Base-by-base conservation (phyloP, 2,329 filamentous ascomycete species). In the Tolypocladium ophioglossoides region DNA sequence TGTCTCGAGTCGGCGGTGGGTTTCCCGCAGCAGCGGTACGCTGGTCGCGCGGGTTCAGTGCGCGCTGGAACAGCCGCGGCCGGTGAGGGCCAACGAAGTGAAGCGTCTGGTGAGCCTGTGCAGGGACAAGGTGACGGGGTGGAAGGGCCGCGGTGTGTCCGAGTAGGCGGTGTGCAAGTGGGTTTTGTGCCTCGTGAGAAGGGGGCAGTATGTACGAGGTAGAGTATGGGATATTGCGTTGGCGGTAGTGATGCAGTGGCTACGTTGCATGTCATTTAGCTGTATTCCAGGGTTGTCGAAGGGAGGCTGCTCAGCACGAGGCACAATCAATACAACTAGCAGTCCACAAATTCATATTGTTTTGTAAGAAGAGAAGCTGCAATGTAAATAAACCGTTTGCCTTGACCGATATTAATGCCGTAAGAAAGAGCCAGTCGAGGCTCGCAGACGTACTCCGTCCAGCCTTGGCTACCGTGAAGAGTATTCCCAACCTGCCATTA, bases 21-120 rank as follows among this genome's bases (percentile, higher is more conserved):
- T 61, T 18, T 61, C 62, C 22, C 59, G 60, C 20, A 60, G 60
- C 44, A 57, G 56, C 14, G 56, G 54, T 1, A 56, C 61, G 2
- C 52, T 68, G 1, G 47, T 70, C 22, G 62, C 66, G 10, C 64
- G 60, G 44, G 61, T 56, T 14, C 55, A 58, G n/a, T 70, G 68
- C 24, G 50, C 55, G 1, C 57, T 70, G 18, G 61, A 69, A 48
- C 64, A 69, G 50, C 67, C 68, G 2, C 60, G 56, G 34, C 68
- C 68, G 2, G 56, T 70, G 6, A 59, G 64, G 52, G 63, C 59
- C 5, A 62, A 58, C 10, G 66, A 70, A 52, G 52, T 68, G 52
- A 64, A 57, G 54, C 58, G 66, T 27, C 55, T 71, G 8, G 60
- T 64, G 2, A 65, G 62, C 41, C 52, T 68, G 22, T 69, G 64